phyloP scores from a whole-genome alignment of 257 asterid species.

The Solanum bukasovii region DNA sequence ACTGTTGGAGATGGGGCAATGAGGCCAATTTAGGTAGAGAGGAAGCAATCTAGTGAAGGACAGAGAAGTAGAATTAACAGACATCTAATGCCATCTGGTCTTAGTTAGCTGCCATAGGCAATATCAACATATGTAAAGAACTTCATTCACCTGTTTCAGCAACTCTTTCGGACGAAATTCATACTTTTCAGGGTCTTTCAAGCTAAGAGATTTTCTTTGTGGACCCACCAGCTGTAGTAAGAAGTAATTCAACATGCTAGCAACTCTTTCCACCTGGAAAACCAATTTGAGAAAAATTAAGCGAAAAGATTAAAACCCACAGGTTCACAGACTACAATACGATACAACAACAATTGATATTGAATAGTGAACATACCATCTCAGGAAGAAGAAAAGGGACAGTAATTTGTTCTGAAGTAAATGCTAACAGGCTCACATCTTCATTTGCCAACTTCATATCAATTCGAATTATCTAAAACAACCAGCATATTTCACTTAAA shows the following conservation, averaged over 20 bases:
- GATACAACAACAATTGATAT: neutral
- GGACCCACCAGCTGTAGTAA: conserved; percentile 94
- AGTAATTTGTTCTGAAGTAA: conserved; percentile 92
- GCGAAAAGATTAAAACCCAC: neutral
- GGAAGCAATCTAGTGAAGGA: neutral
- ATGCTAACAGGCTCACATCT: conserved; percentile 88
- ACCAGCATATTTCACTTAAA: conserved; percentile 7
- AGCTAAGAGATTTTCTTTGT: conserved; percentile 82
- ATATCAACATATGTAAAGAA: neutral
- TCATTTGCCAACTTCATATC: conserved; percentile 97
- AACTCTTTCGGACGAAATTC: conserved; percentile 86
- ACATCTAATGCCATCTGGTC: neutral
- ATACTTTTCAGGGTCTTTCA: conserved; percentile 96
- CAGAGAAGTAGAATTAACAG: neutral
- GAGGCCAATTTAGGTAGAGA: neutral
- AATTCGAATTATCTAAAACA: conserved; percentile 72
- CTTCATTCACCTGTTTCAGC: conserved; percentile 65
- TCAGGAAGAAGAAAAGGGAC: conserved; percentile 87
- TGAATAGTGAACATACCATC: conserved; percentile 49
- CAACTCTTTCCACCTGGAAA: conserved; percentile 90
- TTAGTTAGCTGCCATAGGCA: neutral
- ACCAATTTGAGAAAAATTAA: neutral
- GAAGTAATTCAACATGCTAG: conserved; percentile 96
- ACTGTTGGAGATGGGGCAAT: neutral
- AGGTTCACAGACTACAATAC: neutral